phyloP scores from a whole-genome alignment of 352 stramenopile genomes.

The Phytopythium mirpurense region DNA sequence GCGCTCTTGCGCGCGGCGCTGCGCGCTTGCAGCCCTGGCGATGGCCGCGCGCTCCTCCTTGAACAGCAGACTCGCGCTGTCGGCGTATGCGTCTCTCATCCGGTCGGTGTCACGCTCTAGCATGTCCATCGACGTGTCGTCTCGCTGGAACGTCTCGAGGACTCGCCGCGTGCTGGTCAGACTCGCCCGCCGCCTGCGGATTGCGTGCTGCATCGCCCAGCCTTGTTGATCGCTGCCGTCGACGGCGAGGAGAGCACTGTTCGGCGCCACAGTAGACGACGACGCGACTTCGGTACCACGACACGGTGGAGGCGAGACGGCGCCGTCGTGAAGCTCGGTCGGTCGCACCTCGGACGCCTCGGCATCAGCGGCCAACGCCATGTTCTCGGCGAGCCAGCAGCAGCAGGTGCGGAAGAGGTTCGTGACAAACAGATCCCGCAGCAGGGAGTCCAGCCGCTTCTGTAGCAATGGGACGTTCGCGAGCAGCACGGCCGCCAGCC shows the following conservation, averaged over 20 bases:
- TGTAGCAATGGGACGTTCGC: constrained; percentile 24
- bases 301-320: not conserved
- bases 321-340: not conserved
- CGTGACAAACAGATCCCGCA: constrained; percentile 46
- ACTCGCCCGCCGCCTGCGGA: constrained; percentile 29
- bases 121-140: constrained; percentile 15
- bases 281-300: too few relatives aligned
- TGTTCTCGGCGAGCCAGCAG: constrained; percentile 61
- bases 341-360: not conserved
- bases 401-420: constrained; percentile 57
- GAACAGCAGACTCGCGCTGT: constrained; percentile 47
- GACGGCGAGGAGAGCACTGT: not conserved
- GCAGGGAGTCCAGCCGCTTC: constrained; percentile 22
- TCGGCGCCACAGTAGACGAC: not conserved
- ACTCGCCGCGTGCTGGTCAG: constrained; percentile 28
- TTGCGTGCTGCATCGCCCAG: not conserved
- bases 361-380: constrained; percentile 14
- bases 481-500: not conserved
- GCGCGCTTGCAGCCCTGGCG: constrained; percentile 10
- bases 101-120: constrained; percentile 21
- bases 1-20: constrained; percentile 6
- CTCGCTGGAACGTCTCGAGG: constrained; percentile 43
- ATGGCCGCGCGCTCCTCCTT: constrained; percentile 29
- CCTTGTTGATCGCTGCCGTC: not conserved
- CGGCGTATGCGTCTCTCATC: constrained; percentile 47